Conservation (phyloP, 2,329 filamentous ascomycete genomes). For the Paraconiothyrium brasiliense region DNA sequence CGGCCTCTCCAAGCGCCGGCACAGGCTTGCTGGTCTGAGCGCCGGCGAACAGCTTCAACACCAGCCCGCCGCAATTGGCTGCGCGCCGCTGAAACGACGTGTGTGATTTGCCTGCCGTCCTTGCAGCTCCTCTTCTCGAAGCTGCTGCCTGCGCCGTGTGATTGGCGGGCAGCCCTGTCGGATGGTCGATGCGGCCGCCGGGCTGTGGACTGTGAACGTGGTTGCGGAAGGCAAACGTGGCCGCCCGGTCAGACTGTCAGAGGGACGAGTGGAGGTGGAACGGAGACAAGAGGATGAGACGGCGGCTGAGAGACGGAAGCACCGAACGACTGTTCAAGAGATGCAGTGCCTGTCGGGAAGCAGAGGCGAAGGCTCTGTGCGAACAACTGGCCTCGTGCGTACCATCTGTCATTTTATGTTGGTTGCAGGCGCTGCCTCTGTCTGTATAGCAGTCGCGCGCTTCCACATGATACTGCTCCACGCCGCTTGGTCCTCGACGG, state of each 20-base stretch:
- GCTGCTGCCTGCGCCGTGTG: slow-evolving; percentile 26
- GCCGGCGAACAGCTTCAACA: slow-evolving; percentile 26
- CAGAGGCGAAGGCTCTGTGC: slow-evolving; percentile 32
- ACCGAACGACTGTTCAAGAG: slow-evolving; percentile 23
- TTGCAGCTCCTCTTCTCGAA: slow-evolving; percentile 42
- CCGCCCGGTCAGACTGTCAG: slow-evolving; percentile 33
- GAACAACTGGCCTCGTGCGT: slow-evolving; percentile 38
- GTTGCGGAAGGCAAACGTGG: slow-evolving; percentile 36
- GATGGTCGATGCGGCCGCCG: slow-evolving; percentile 38
- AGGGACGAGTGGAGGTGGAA: slow-evolving; percentile 26
- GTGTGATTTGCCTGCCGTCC: slow-evolving; percentile 49
- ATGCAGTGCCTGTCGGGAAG: slow-evolving; percentile 30
- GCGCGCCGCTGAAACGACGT: slow-evolving; percentile 41
- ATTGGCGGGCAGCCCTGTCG: slow-evolving; percentile 36
- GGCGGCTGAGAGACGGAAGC: slow-evolving; percentile 25
- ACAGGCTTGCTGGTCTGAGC: slow-evolving; percentile 29
- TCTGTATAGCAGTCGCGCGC: slow-evolving; percentile 47
- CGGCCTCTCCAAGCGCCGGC: slow-evolving; percentile 41
- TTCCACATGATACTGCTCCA: slow-evolving; percentile 41
- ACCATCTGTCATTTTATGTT: slow-evolving; percentile 44
- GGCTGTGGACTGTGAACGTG: slow-evolving; percentile 37
- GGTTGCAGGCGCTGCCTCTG: slow-evolving; percentile 47
- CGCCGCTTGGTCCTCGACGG: slow-evolving; percentile 32
- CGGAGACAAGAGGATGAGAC: slow-evolving; percentile 41
- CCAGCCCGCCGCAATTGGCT: slow-evolving; percentile 32